A percentile compares a stretch with the other conserved stretches of the same genome.
These are phyloP conservation scores for Dryas octopetala DNA, from an alignment of 306 rosid genomes.

Conservation along the genomic window DNA sequence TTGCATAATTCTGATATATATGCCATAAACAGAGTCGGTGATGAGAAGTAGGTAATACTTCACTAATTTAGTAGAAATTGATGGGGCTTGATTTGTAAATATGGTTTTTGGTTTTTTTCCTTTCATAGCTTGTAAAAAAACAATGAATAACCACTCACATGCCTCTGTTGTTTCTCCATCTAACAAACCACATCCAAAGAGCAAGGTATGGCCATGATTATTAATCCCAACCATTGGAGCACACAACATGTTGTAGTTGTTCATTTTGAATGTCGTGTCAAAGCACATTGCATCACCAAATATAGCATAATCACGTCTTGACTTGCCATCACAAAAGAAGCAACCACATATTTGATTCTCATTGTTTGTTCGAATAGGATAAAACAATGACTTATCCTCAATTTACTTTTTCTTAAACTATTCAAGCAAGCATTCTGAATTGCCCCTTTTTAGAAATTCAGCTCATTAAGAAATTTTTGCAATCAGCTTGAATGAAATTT, in stretches of 20 bases:
- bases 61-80: too few relatives aligned
- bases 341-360: neutral
- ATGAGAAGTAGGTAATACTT: too few relatives aligned
- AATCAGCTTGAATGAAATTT: neutral
- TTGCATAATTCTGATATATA: too few relatives aligned
- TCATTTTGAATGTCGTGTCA: neutral
- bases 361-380: neutral
- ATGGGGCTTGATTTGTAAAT: too few relatives aligned
- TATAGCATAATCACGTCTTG: neutral
- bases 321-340: neutral
- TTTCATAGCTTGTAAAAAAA: neutral
- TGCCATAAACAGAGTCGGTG: too few relatives aligned
- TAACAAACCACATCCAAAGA: neutral
- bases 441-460: neutral
- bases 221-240: neutral
- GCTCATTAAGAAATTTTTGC: neutral
- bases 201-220: neutral
- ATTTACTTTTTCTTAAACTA: neutral
- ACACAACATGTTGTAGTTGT: neutral
- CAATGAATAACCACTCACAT: neutral
- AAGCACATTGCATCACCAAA: neutral
- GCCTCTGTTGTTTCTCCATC: neutral
- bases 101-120: neutral
- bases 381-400: too few relatives aligned
- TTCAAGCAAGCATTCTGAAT: neutral